These are phyloP conservation scores for Penicillium cinerascens DNA, from an alignment of 495 filamentous ascomycete genomes.

Conservation along the genomic window DNA sequence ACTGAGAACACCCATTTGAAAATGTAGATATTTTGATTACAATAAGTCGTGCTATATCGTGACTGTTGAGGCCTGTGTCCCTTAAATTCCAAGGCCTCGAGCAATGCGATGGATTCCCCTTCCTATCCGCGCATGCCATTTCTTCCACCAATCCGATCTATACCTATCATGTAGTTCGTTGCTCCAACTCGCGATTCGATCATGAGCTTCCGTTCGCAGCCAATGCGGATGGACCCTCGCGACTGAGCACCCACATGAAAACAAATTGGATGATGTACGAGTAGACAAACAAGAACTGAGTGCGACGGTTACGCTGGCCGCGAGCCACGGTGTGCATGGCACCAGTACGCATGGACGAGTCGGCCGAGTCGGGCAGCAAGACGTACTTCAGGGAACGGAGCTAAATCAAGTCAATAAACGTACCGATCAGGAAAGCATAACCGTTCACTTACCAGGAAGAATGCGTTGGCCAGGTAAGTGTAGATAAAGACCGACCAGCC, in stretches of 20 bases:
- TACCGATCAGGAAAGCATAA: not conserved
- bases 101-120: not conserved
- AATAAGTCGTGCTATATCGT: slow-evolving; percentile 35
- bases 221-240: slow-evolving; percentile 40
- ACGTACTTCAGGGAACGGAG: slow-evolving; percentile 95
- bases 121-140: slow-evolving; percentile 1
- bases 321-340: slow-evolving; percentile 76
- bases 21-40: slow-evolving; percentile 28
- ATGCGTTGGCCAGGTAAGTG: slow-evolving; percentile 88
- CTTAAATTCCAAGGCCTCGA: not conserved
- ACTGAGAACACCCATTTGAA: not conserved
- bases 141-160: slow-evolving; percentile 18
- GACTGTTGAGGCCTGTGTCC: slow-evolving; percentile 5
- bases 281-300: slow-evolving; percentile 94
- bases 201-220: slow-evolving; percentile 26
- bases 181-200: not conserved
- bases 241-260: slow-evolving; percentile 90
- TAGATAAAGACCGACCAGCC: slow-evolving; percentile 88
- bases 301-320: slow-evolving; percentile 81
- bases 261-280: slow-evolving; percentile 88
- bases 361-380: slow-evolving; percentile 78
- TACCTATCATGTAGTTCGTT: slow-evolving; percentile 22
- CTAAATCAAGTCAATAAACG: slow-evolving; percentile 47
- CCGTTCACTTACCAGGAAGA: slow-evolving; percentile 73
- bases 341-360: slow-evolving; percentile 56